Base-by-base conservation (phyloP, 2,329 filamentous ascomycete genomes). In the Penicillium sp. region DNA sequence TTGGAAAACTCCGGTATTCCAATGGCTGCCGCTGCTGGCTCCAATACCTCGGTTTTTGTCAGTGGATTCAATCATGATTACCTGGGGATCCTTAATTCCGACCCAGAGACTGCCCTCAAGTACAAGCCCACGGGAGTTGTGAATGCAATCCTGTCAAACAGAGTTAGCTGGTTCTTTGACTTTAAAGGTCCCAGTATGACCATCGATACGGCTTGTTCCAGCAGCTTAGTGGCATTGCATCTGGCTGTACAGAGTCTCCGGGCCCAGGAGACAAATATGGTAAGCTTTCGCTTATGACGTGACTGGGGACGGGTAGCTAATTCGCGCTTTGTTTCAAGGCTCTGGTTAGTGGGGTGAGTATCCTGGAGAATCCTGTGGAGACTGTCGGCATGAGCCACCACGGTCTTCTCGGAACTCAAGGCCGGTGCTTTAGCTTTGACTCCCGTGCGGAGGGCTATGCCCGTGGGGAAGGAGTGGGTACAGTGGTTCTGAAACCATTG, bases 131-230 rank as follows among this genome's bases (percentile, higher is more conserved):
- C 62, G 1, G 65, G 65, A 9, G 52, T 56, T 1, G 62, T 57
- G 1, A 63, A 62, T 46, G 60, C 67, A 1, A 60, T 66, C 10
- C 42, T 68, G 8, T 65, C 65, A 0, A 65, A 66, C 35, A 49
- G 68, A 21, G 54, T 68, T 5, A 66, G 64, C 48, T 68, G 64
- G 63, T 67, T 66, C 49, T 68, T 63, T 49, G 65, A 68, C 47
- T 64, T 69, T 16, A 61, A 62, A 31, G 66, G 63, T 21, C 64
- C 67, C 11, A 74, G 72, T 43, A 64, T 72, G 62, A 69, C 67
- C 0, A 64, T 78, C 7, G 69, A 73, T n/a, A 79, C 78, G 0
- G 78, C 71, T 2, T 78, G 78, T 49, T 78, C 76, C 0, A 71
- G 75, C 3, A 70, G 74, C 7, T 49, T 79, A 13, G 65, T 71